phyloP scores from a whole-genome alignment of 345 rosid genomes.

The Bruguiera sexangula region DNA sequence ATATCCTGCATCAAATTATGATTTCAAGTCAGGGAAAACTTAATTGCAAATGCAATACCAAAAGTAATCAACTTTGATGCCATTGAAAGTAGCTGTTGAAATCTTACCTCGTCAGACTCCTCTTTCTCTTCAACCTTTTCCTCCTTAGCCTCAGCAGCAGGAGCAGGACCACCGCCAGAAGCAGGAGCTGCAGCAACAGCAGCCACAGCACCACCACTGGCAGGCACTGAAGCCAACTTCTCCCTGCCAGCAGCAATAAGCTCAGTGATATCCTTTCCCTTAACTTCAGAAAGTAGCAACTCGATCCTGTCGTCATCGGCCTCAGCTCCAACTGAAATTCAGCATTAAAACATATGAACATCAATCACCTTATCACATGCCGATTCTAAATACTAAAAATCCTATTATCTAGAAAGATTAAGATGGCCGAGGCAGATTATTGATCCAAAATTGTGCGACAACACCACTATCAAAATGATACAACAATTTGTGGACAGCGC shows the following conservation, averaged over 20 bases:
- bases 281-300: slow-evolving; percentile 47
- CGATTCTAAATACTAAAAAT: too few relatives aligned
- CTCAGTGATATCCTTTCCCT: slow-evolving; percentile 64
- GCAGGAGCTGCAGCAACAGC: slow-evolving; percentile 42
- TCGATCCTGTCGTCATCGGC: slow-evolving; percentile 62
- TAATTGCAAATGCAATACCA: too few relatives aligned
- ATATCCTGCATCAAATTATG: slow-evolving; percentile 47
- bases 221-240: slow-evolving; percentile 73
- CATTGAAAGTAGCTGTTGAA: not conserved
- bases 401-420: too few relatives aligned
- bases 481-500: too few relatives aligned
- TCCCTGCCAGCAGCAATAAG: slow-evolving; percentile 67
- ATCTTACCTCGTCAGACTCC: slow-evolving; percentile 67
- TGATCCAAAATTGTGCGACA: too few relatives aligned
- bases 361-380: not conserved
- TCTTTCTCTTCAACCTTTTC: slow-evolving; percentile 77
- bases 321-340: slow-evolving; percentile 57
- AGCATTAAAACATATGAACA: not conserved
- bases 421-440: too few relatives aligned
- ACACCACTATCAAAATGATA: too few relatives aligned
- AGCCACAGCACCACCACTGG: slow-evolving; percentile 49
- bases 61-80: too few relatives aligned
- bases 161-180: slow-evolving; percentile 39
- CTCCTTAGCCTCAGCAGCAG: slow-evolving; percentile 60
- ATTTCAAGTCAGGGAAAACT: not conserved